Conservation (phyloP, 805 yeast species). For the Wickerhamiella sergipiensis region DNA sequence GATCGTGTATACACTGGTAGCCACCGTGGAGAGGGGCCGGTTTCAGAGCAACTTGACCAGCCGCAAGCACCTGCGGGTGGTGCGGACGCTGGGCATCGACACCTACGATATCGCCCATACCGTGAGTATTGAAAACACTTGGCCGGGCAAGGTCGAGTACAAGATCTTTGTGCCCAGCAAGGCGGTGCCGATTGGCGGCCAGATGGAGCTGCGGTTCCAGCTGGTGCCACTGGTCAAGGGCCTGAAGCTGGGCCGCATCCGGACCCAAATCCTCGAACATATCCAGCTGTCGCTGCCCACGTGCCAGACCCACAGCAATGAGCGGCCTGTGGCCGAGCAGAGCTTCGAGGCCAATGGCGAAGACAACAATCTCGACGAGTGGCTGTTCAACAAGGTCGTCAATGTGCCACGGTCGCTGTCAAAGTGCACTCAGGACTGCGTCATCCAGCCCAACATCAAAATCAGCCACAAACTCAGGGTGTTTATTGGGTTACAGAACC, state of each 20-base stretch:
- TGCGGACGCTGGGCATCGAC: constrained; percentile 80
- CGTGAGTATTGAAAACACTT: constrained; percentile 82
- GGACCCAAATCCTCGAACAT: constrained; percentile 53
- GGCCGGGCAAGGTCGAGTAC: constrained; percentile 92
- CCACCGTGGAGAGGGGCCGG: constrained; percentile 71
- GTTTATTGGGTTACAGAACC: constrained; percentile 61
- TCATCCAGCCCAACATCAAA: constrained; percentile 51
- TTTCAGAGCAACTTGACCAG: constrained; percentile 51
- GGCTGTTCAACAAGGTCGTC: constrained; percentile 58
- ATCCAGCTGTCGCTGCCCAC: constrained; percentile 40
- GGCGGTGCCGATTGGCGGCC: constrained; percentile 82
- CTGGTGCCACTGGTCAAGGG: constrained; percentile 77
- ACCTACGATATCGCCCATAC: constrained; percentile 81
- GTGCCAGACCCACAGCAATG: constrained; percentile 47
- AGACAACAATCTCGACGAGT: constrained; percentile 38
- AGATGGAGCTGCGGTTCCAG: constrained; percentile 52
- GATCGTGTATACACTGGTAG: constrained; percentile 57
- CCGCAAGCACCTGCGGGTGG: constrained; percentile 61
- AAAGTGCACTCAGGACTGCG: constrained; percentile 78
- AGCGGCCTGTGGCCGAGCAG: constrained; percentile 43
- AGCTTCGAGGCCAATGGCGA: constrained; percentile 31
- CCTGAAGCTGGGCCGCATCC: constrained; percentile 58
- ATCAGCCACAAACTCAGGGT: constrained; percentile 83
- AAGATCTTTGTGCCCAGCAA: constrained; percentile 73
- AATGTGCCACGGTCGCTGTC: constrained; percentile 61